Evolutionary conservation across 148 eudicot genomes (phyloP).

Genomic region (Oxyria digyna): DNA sequence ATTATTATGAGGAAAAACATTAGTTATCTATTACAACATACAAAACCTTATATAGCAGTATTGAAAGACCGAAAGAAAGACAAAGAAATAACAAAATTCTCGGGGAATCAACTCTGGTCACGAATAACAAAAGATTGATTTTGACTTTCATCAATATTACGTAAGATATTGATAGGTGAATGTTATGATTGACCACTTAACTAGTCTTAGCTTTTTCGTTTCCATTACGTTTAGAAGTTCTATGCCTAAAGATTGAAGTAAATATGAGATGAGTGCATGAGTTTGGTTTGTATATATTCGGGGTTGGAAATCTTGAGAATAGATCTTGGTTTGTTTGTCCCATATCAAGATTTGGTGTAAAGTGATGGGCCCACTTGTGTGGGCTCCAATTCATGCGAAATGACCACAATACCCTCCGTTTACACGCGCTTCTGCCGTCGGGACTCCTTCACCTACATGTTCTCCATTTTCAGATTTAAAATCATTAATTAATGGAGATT

Average conservation of each 20-base stretch:
- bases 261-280: background rate
- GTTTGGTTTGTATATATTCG: background rate
- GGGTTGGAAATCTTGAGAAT: background rate
- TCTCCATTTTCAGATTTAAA: background rate
- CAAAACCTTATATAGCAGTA: no score
- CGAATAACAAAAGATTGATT: no score
- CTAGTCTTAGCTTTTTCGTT: no score
- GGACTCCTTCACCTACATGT: background rate
- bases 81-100: no score
- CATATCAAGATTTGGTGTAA: background rate
- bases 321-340: constrained; percentile 6
- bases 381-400: background rate
- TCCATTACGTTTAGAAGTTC: no score
- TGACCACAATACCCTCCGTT: background rate
- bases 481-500: background rate
- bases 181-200: no score
- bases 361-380: background rate
- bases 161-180: no score
- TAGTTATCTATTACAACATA: no score
- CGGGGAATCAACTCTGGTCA: no score
- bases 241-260: background rate
- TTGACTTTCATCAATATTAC: no score
- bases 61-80: no score
- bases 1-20: no score
- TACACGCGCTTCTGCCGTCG: constrained; percentile 3